These are phyloP conservation scores for Nitzschia sp. DNA, from an alignment of 108 stramenopile species.

Conservation along the genomic window DNA sequence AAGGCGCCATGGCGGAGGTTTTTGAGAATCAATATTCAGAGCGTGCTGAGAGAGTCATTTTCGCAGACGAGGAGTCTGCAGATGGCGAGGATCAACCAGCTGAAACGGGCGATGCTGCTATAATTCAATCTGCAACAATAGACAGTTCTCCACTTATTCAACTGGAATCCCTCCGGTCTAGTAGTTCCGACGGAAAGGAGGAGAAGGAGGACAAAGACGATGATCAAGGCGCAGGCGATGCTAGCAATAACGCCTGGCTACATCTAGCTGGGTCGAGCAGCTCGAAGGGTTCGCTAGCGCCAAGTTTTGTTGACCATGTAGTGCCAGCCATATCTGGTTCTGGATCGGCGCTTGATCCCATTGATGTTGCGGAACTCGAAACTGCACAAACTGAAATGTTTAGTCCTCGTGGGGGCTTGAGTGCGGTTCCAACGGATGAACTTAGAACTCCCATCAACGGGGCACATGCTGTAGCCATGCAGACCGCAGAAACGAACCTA, in stretches of 20 bases:
- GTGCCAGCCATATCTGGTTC: slow-evolving; percentile 26
- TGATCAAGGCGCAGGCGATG: background rate
- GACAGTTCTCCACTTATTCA: slow-evolving; percentile 17
- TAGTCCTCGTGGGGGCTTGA: no score
- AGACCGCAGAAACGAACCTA: no score
- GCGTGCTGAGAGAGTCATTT: background rate
- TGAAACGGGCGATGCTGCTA: background rate
- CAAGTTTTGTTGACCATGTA: slow-evolving; percentile 29
- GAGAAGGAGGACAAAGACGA: background rate
- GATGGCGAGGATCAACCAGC: background rate
- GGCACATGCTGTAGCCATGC: no score
- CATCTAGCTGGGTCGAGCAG: slow-evolving; percentile 26
- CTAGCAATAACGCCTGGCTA: slow-evolving; percentile 7
- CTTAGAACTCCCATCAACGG: background rate
- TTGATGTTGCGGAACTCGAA: background rate
- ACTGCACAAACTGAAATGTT: no score
- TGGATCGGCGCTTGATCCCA: slow-evolving; percentile 16
- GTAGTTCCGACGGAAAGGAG: background rate
- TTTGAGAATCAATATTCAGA: slow-evolving; percentile 1
- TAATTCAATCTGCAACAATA: slow-evolving; percentile 9
- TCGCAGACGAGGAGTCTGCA: background rate
- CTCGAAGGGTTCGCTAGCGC: slow-evolving; percentile 27
- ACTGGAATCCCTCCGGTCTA: slow-evolving; percentile 5
- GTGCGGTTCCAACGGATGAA: background rate
- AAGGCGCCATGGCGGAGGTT: slow-evolving; percentile 14